Evolutionary conservation across 2,329 filamentous ascomycete genomes (phyloP).

Genomic region (Pestalotiopsis sp.): DNA sequence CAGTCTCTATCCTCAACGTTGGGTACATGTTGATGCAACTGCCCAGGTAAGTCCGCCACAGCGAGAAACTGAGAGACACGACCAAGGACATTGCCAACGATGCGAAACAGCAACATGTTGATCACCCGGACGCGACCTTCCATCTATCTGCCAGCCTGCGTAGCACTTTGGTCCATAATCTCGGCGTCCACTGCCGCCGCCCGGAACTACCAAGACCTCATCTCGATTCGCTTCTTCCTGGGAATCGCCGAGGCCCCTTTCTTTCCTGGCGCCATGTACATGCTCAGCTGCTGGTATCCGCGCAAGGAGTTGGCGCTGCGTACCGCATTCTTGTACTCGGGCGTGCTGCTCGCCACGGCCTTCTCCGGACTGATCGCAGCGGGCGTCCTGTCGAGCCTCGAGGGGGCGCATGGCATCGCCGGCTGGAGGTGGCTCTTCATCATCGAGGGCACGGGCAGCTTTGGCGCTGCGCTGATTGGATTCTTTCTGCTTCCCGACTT

Average conservation of each 20-base stretch:
- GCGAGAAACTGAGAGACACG: too few species aligned
- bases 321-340: constrained; percentile 38
- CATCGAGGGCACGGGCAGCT: constrained; percentile 60
- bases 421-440: constrained; percentile 55
- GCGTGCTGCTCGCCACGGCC: constrained; percentile 36
- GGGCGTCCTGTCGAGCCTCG: constrained; percentile 56
- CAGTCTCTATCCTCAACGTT: constrained; percentile 29
- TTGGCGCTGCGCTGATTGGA: constrained; percentile 59
- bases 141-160: constrained; percentile 29
- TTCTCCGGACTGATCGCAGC: constrained; percentile 63
- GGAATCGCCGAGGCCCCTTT: constrained; percentile 15
- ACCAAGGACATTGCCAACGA: too few species aligned
- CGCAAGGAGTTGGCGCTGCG: constrained; percentile 20
- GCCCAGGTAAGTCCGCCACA: constrained; percentile 19
- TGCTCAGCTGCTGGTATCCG: constrained; percentile 12
- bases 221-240: constrained; percentile 33
- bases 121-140: neutral
- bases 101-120: neutral
- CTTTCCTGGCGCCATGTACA: constrained; percentile 10
- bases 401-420: constrained; percentile 47
- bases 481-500: constrained; percentile 56
- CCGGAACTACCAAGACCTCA: constrained; percentile 37
- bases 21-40: constrained; percentile 41
- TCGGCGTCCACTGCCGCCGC: constrained; percentile 41
- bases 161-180: constrained; percentile 44